Percentiles rank a stretch among this genome's conserved stretches.
Evolutionary conservation across 352 stramenopile genomes (phyloP).

Genomic region (Pythium aristosporum): DNA sequence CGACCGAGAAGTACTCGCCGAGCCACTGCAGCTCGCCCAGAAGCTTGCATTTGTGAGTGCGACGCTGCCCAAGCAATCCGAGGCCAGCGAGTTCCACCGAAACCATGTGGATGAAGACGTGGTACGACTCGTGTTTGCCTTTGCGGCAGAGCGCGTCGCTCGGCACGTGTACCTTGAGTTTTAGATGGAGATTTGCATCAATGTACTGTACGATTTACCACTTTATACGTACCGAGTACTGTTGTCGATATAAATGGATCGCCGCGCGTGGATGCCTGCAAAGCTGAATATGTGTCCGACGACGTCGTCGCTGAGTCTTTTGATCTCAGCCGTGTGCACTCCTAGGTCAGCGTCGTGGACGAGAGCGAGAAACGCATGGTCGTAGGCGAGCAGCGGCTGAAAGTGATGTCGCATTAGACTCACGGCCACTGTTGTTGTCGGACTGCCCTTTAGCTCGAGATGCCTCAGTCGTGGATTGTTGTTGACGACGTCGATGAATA

Average conservation of each 20-base stretch:
- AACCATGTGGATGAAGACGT: slow-evolving; percentile 17
- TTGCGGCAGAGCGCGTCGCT: slow-evolving; percentile 9
- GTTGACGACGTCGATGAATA: background rate
- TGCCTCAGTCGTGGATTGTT: background rate
- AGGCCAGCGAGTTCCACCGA: background rate
- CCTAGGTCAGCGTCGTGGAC: background rate
- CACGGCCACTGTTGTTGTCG: background rate
- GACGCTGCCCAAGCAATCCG: background rate
- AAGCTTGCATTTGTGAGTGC: slow-evolving; percentile 19
- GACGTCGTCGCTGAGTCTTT: background rate
- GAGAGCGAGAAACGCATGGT: background rate
- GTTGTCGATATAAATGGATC: background rate
- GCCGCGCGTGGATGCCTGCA: background rate
- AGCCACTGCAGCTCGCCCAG: slow-evolving; percentile 3
- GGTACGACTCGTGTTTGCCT: slow-evolving; percentile 18
- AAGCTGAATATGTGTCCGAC: background rate
- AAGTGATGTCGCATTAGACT: background rate
- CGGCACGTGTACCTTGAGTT: slow-evolving; percentile 18
- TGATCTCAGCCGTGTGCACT: background rate
- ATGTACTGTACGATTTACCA: background rate
- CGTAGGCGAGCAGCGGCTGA: background rate
- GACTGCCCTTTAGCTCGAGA: background rate
- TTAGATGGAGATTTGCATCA: slow-evolving; percentile 1
- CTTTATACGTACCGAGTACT: background rate
- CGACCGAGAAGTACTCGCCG: slow-evolving; percentile 10